Evolutionary conservation across 73 alveolate genomes (phyloP).

Genomic region (Uronychia setigera): DNA sequence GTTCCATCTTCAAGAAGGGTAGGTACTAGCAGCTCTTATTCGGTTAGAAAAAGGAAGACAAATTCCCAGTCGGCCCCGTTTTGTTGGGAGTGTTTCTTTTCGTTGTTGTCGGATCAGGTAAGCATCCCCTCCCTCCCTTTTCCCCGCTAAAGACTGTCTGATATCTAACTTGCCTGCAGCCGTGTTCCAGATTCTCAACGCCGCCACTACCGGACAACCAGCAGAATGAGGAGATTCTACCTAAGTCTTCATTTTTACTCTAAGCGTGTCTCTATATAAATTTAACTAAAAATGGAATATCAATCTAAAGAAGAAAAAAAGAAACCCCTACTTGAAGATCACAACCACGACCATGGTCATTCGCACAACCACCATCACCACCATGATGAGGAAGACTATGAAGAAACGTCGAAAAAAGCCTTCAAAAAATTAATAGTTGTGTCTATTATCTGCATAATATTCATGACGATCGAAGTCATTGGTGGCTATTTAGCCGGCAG

Average conservation of each 20-base stretch:
- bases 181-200: background rate
- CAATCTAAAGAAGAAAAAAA: background rate
- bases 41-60: slow-evolving; percentile 77
- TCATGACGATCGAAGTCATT: slow-evolving; percentile 71
- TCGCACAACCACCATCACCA: background rate
- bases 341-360: background rate
- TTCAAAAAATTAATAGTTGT: slow-evolving; percentile 34
- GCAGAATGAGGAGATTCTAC: background rate
- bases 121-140: background rate
- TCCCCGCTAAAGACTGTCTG: no score
- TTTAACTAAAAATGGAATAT: background rate
- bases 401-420: background rate
- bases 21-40: background rate
- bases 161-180: background rate
- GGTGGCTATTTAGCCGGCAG: slow-evolving; percentile 95
- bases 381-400: background rate
- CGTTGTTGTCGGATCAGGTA: slow-evolving; percentile 86
- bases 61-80: slow-evolving; percentile 94
- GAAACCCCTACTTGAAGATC: background rate
- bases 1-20: slow-evolving; percentile 24
- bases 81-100: slow-evolving; percentile 87
- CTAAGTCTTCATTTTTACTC: background rate
- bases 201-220: background rate
- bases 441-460: slow-evolving; percentile 36
- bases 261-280: background rate